Evolutionary conservation across 306 rosid genomes (phyloP).

Genomic region (Dryas alaskensis): DNA sequence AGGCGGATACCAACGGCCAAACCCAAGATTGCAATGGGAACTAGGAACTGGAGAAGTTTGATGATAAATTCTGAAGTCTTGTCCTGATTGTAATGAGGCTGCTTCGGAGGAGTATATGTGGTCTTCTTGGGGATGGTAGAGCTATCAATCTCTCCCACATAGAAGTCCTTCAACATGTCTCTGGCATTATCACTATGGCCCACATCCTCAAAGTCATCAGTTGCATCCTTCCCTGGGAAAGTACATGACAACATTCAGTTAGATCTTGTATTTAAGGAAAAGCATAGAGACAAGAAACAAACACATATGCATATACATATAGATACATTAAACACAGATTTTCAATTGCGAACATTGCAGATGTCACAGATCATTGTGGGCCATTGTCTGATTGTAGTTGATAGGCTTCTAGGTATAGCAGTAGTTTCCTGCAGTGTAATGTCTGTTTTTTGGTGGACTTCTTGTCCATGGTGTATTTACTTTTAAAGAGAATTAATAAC

Average conservation of each 20-base stretch:
- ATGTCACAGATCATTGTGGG: neutral
- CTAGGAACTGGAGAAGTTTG: slow-evolving; percentile 57
- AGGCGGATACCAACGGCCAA: slow-evolving; percentile 49
- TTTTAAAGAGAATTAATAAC: too few species aligned
- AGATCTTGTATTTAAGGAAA: neutral
- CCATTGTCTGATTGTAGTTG: too few species aligned
- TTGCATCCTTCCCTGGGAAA: slow-evolving; percentile 52
- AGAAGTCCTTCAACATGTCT: slow-evolving; percentile 49
- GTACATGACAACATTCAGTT: neutral
- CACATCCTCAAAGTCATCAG: slow-evolving; percentile 63
- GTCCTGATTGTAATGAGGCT: slow-evolving; percentile 60
- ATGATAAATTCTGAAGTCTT: slow-evolving; percentile 57
- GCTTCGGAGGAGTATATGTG: slow-evolving; percentile 44
- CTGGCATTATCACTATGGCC: slow-evolving; percentile 56
- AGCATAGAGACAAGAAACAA: neutral
- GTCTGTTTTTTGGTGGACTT: too few species aligned
- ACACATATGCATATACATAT: neutral
- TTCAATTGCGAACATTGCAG: neutral
- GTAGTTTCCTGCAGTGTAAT: too few species aligned
- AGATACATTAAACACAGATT: neutral
- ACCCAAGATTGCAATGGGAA: slow-evolving; percentile 57
- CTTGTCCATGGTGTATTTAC: too few species aligned
- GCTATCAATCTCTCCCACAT: slow-evolving; percentile 45
- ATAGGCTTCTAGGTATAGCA: too few species aligned
- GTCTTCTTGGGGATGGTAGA: slow-evolving; percentile 44